Evolutionary conservation across 192 early-diverging fungal species (phyloP).

Genomic region (Coemansia sp.): DNA sequence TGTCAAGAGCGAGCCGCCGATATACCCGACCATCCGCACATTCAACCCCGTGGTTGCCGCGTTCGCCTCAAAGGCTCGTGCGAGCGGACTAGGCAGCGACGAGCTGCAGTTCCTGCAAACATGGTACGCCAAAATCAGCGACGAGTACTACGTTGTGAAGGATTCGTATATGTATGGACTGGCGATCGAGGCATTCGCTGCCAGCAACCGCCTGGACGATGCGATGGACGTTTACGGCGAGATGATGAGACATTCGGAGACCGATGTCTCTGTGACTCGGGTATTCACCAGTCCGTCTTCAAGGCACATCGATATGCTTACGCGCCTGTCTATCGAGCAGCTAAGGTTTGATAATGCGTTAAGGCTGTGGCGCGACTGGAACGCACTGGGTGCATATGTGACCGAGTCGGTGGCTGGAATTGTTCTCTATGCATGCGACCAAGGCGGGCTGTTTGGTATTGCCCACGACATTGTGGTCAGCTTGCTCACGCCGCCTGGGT

Average conservation of each 20-base stretch:
- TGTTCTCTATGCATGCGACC: conserved; percentile 44
- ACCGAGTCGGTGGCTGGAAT: conserved; percentile 14
- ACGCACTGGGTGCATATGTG: conserved; percentile 11
- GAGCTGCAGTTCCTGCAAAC: conserved; percentile 31
- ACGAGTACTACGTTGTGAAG: conserved; percentile 30
- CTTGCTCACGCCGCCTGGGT: conserved; percentile 15
- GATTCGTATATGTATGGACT: conserved; percentile 40
- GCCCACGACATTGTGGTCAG: conserved; percentile 27
- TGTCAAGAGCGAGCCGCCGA: conserved; percentile 15
- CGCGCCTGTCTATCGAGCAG: conserved; percentile 18
- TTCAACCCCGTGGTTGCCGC: conserved; percentile 43
- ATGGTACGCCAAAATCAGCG: conserved; percentile 33
- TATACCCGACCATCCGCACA: conserved; percentile 35
- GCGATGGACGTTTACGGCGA: conserved; percentile 38
- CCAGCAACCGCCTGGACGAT: conserved; percentile 21
- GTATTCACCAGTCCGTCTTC: conserved; percentile 19
- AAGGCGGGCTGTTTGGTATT: conserved; percentile 21
- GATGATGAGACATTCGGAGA: conserved; percentile 29
- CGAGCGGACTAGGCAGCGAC: neutral
- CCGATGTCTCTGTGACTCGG: conserved; percentile 11
- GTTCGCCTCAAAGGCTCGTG: conserved; percentile 23
- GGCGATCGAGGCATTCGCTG: conserved; percentile 28
- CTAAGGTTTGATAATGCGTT: conserved; percentile 22
- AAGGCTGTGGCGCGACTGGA: conserved; percentile 41
- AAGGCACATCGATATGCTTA: conserved; percentile 18